Conservation (phyloP, 1,284 basidiomycete genomes). For the Pholiota adiposa region DNA sequence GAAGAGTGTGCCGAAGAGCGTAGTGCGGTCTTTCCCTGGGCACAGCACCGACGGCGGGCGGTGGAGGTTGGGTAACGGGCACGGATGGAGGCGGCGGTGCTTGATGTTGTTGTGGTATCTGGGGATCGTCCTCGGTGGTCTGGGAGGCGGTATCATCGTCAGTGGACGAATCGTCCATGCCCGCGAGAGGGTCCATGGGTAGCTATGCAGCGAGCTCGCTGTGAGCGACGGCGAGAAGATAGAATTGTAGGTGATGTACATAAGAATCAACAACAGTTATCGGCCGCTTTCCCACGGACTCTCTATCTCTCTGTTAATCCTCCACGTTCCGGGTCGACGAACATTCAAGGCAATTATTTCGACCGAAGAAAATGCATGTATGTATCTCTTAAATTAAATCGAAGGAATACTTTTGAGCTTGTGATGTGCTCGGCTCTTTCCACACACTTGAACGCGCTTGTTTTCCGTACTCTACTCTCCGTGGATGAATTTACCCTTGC, state of each 20-base stretch:
- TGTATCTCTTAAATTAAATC: constrained; percentile 7
- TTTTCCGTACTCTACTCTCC: not conserved
- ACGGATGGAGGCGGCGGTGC: constrained; percentile 41
- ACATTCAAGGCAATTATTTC: constrained; percentile 16
- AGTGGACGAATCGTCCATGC: constrained; percentile 70
- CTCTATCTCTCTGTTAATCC: not conserved
- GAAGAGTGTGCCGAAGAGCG: constrained; percentile 63
- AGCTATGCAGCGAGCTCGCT: not conserved
- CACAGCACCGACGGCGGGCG: constrained; percentile 30
- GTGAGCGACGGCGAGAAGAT: not conserved
- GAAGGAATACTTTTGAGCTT: not conserved
- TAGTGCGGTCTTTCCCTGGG: constrained; percentile 70
- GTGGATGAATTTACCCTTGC: not conserved
- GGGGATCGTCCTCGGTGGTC: constrained; percentile 81
- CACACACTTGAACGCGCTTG: not conserved
- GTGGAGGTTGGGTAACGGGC: constrained; percentile 31
- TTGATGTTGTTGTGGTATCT: constrained; percentile 65
- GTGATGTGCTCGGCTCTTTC: not conserved
- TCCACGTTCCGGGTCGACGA: not conserved
- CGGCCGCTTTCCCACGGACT: not conserved
- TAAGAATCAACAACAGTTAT: constrained; percentile 1
- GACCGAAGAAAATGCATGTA: constrained; percentile 18
- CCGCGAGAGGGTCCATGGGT: constrained; percentile 43
- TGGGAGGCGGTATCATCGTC: constrained; percentile 81
- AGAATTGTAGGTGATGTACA: not conserved